A percentile compares a stretch with the other conserved stretches of the same genome.
These are phyloP conservation scores for Lasiosphaeria ovina DNA, from an alignment of 495 filamentous ascomycete species.

Conservation along the genomic window DNA sequence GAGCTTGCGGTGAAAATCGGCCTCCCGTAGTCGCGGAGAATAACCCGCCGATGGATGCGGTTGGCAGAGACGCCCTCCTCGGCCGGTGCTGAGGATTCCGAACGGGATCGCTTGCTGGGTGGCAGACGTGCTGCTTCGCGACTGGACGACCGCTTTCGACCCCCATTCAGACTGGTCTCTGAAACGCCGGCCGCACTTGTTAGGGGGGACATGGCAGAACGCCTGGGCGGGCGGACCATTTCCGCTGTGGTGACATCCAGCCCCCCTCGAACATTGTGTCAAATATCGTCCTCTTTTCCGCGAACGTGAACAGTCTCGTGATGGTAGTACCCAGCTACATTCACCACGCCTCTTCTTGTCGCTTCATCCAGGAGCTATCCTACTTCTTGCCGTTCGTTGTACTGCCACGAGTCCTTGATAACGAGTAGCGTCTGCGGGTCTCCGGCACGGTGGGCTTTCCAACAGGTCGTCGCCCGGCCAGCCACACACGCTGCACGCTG, in stretches of 20 bases:
- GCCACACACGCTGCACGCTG: conserved; percentile 34
- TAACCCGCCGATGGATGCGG: conserved; percentile 11
- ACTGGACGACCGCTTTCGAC: conserved; percentile 38
- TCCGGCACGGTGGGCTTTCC: conserved; percentile 42
- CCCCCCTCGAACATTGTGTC: conserved; percentile 31
- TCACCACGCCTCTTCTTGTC: conserved; percentile 36
- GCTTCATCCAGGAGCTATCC: conserved; percentile 39
- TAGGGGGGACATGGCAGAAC: conserved; percentile 5
- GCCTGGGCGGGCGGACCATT: conserved; percentile 20
- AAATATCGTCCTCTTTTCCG: conserved; percentile 36
- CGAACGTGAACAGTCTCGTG: conserved; percentile 42
- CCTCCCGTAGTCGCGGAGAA: conserved; percentile 1
- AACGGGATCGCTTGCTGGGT: conserved; percentile 10
- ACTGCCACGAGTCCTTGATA: conserved; percentile 53
- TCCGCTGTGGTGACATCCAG: conserved; percentile 35
- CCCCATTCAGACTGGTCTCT: conserved; percentile 22
- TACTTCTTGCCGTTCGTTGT: conserved; percentile 45
- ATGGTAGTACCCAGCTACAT: conserved; percentile 45
- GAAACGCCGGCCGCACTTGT: conserved; percentile 20
- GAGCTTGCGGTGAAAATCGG: conserved; percentile 10
- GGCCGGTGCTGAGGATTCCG: conserved; percentile 7
- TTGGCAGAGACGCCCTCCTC: conserved; percentile 18
- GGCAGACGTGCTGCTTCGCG: conserved; percentile 20
- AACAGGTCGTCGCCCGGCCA: conserved; percentile 48
- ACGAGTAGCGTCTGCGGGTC: conserved; percentile 38